These are phyloP conservation scores for Scleroderma bovista DNA, from an alignment of 768 basidiomycete genomes.

Conservation along the genomic window DNA sequence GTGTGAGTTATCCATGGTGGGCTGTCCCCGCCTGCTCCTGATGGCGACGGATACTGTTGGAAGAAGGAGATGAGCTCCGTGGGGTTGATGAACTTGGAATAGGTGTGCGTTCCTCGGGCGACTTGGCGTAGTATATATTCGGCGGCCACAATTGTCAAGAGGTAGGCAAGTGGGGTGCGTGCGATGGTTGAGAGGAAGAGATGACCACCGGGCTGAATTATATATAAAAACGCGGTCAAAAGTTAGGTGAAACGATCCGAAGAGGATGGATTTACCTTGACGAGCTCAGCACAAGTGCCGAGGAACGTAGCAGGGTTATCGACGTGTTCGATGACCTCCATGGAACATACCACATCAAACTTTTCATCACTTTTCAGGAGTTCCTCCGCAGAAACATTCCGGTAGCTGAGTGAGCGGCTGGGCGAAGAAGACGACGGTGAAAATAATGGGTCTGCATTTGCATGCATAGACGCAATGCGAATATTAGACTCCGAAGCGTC, in stretches of 20 bases:
- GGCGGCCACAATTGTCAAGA: conserved; percentile 70
- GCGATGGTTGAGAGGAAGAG: conserved; percentile 94
- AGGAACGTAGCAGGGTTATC: conserved; percentile 87
- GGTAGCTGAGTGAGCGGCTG: conserved; percentile 51
- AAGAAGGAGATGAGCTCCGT: conserved; percentile 84
- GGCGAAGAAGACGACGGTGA: conserved; percentile 17
- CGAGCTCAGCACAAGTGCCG: conserved; percentile 70
- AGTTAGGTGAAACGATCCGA: neutral
- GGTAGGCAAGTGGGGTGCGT: conserved; percentile 69
- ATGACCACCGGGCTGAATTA: conserved; percentile 88
- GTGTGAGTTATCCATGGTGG: conserved; percentile 58
- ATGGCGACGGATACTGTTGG: conserved; percentile 41
- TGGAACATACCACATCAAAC: conserved; percentile 92
- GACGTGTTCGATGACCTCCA: conserved; percentile 98
- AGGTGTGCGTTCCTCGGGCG: conserved; percentile 83
- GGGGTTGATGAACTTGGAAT: conserved; percentile 85
- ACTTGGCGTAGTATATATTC: conserved; percentile 81
- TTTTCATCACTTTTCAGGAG: conserved; percentile 57
- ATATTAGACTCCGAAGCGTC: conserved; percentile 91
- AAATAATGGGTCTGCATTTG: conserved; percentile 67
- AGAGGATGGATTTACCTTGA: conserved; percentile 56
- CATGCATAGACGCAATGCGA: conserved; percentile 77
- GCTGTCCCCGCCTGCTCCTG: conserved; percentile 3
- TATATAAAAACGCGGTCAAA: neutral
- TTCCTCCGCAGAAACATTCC: conserved; percentile 68